phyloP scores from a whole-genome alignment of 2,329 filamentous ascomycete species.

The Escovopsis weberi region DNA sequence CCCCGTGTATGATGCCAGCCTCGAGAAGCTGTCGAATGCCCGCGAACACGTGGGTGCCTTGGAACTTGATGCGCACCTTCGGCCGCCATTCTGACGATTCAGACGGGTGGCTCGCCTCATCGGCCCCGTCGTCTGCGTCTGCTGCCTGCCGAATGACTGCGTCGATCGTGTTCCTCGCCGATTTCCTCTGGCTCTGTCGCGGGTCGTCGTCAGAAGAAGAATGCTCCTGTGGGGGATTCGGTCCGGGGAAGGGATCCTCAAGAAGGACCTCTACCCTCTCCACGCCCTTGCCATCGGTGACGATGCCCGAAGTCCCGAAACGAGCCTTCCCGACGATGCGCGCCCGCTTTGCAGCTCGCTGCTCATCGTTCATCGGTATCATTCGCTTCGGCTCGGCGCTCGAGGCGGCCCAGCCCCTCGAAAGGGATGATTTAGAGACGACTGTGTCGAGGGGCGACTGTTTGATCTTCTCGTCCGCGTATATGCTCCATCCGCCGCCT shows the following conservation, averaged over 20 bases:
- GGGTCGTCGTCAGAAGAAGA: no score
- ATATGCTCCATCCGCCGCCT: conserved; percentile 67
- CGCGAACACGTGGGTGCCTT: conserved; percentile 66
- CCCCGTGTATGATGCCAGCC: conserved; percentile 57
- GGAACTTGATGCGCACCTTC: conserved; percentile 48
- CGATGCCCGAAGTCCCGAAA: conserved; percentile 48
- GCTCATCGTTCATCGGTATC: conserved; percentile 12
- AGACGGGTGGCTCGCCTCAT: conserved; percentile 8
- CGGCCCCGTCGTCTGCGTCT: conserved; percentile 9
- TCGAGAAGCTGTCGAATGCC: conserved; percentile 69
- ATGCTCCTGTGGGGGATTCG: not conserved
- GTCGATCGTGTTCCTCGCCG: conserved; percentile 21
- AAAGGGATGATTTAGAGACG: conserved; percentile 21
- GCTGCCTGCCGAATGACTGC: conserved; percentile 17
- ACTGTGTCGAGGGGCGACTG: conserved; percentile 41
- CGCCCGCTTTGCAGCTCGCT: conserved; percentile 38
- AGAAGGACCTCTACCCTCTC: conserved; percentile 47
- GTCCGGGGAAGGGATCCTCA: conserved; percentile 39
- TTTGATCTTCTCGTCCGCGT: conserved; percentile 46
- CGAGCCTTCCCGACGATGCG: conserved; percentile 49
- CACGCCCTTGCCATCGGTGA: conserved; percentile 44
- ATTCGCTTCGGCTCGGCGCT: conserved; percentile 16
- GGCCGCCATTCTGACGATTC: conserved; percentile 18
- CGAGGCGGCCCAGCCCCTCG: not conserved
- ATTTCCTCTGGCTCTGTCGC: conserved; percentile 1